A percentile compares a stretch with the other conserved stretches of the same genome.
These are phyloP conservation scores for Fraxinus greggii DNA, from an alignment of 305 asterid species.

Conservation along the genomic window DNA sequence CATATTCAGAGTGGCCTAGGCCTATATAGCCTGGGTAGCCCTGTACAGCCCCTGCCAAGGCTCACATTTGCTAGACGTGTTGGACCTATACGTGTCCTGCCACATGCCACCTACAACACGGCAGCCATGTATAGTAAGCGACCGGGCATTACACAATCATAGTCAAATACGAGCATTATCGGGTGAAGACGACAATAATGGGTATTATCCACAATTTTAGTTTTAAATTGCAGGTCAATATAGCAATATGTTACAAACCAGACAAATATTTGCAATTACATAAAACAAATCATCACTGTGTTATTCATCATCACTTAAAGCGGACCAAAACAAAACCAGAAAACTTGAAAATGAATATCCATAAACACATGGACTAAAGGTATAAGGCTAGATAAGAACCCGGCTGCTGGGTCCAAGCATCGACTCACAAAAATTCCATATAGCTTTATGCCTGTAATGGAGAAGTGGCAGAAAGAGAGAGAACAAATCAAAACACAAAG, in stretches of 20 bases:
- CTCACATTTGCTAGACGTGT: no score
- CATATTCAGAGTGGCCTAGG: no score
- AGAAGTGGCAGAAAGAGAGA: background rate
- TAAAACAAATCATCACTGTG: constrained; percentile 28
- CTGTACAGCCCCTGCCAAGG: no score
- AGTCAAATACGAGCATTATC: no score
- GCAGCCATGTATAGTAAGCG: no score
- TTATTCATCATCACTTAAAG: no score
- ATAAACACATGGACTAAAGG: constrained; percentile 20
- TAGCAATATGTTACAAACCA: constrained; percentile 18
- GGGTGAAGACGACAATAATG: no score
- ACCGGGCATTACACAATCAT: no score
- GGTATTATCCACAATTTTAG: background rate
- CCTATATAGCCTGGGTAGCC: no score
- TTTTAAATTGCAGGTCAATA: background rate
- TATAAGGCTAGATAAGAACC: constrained; percentile 27
- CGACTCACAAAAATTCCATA: constrained; percentile 27
- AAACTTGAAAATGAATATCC: constrained; percentile 7
- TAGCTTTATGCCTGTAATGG: constrained; percentile 36
- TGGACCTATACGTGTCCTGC: no score
- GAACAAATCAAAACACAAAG: background rate
- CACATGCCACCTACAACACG: no score
- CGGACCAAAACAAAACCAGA: constrained; percentile 20
- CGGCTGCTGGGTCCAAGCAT: constrained; percentile 16
- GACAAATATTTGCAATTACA: constrained; percentile 28